Evolutionary conservation across 75 land plant species (phyloP).

Genomic region (Cunninghamia lanceolata): DNA sequence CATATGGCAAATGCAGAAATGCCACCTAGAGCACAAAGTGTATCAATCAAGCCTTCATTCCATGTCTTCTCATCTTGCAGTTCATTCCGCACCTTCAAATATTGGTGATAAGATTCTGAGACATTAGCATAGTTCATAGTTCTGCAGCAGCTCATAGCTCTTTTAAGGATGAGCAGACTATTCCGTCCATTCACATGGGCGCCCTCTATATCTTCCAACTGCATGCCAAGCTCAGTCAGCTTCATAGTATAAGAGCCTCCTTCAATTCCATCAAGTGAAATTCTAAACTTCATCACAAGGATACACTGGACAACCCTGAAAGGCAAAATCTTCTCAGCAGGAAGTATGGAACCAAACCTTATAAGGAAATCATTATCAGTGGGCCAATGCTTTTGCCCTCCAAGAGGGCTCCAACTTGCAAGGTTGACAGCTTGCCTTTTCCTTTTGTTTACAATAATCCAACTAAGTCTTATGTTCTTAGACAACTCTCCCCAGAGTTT

Average conservation of each 20-base stretch:
- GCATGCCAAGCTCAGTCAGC: slow-evolving; percentile 40
- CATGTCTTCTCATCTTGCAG: slow-evolving; percentile 23
- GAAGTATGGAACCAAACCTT: slow-evolving; percentile 35
- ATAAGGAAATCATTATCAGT: slow-evolving; percentile 36
- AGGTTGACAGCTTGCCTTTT: slow-evolving; percentile 32
- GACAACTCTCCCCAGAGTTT: slow-evolving; percentile 33
- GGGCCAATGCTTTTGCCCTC: slow-evolving; percentile 44
- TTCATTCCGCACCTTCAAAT: neutral
- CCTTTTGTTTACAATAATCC: slow-evolving; percentile 36
- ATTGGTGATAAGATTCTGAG: slow-evolving; percentile 24
- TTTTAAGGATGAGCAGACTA: slow-evolving; percentile 15
- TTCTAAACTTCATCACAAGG: slow-evolving; percentile 25
- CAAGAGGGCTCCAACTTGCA: slow-evolving; percentile 42
- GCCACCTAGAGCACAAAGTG: slow-evolving; percentile 26
- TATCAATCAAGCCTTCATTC: slow-evolving; percentile 23
- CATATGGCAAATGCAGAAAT: slow-evolving; percentile 17
- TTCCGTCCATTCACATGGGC: slow-evolving; percentile 35
- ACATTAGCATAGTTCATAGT: slow-evolving; percentile 13
- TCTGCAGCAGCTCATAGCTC: slow-evolving; percentile 22
- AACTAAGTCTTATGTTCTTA: slow-evolving; percentile 34
- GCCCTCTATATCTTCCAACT: slow-evolving; percentile 33
- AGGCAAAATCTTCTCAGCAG: slow-evolving; percentile 6
- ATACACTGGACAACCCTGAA: slow-evolving; percentile 22
- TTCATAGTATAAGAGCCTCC: slow-evolving; percentile 7
- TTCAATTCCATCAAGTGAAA: neutral